phyloP scores from a whole-genome alignment of 1,284 basidiomycete species.

The Kwoniella shivajii region DNA sequence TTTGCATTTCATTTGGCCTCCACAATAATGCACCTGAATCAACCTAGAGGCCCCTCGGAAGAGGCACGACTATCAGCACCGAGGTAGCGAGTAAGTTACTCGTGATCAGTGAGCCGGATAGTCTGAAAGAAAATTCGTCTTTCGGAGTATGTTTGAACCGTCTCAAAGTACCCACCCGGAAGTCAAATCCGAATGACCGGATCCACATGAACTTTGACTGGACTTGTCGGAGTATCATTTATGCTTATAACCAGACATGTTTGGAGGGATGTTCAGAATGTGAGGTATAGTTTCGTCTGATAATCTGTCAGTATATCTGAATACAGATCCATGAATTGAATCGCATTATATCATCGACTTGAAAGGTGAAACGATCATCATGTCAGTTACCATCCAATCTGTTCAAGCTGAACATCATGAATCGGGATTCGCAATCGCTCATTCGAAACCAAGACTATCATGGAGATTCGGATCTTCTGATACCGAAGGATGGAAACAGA shows the following conservation, averaged over 20 bases:
- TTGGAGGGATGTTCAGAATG: too few species aligned
- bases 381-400: conserved; percentile 24
- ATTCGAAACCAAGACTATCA: conserved; percentile 30
- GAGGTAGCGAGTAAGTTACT: too few species aligned
- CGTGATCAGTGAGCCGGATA: too few species aligned
- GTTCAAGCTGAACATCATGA: conserved; percentile 36
- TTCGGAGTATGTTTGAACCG: conserved; percentile 2
- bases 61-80: too few species aligned
- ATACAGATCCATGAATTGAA: too few species aligned
- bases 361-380: neutral
- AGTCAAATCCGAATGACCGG: conserved; percentile 1
- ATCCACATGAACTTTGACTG: neutral
- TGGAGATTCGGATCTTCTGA: conserved; percentile 36
- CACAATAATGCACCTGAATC: too few species aligned
- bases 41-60: too few species aligned
- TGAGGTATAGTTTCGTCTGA: too few species aligned
- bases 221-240: neutral
- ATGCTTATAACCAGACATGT: neutral
- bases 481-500: conserved; percentile 33
- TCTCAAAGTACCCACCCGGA: neutral
- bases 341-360: neutral
- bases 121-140: neutral
- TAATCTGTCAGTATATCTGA: too few species aligned
- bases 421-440: conserved; percentile 24
- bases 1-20: too few species aligned